A percentile compares a stretch with the other conserved stretches of the same genome.
These are phyloP conservation scores for Solanum arcanum DNA, from an alignment of 257 asterid genomes.

Conservation along the genomic window DNA sequence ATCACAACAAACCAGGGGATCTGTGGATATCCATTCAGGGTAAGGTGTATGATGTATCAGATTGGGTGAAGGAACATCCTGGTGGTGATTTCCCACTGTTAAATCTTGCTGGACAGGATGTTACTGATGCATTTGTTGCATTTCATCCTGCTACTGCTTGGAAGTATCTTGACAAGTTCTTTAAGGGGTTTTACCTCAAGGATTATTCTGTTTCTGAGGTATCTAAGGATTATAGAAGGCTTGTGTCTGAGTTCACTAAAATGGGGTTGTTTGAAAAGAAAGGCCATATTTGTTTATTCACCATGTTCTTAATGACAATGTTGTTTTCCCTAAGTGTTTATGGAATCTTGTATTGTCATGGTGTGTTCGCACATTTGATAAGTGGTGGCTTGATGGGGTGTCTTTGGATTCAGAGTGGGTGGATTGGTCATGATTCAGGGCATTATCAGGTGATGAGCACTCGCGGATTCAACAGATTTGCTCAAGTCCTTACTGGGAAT, in stretches of 20 bases:
- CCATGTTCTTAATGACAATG: conserved; percentile 19
- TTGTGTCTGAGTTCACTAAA: conserved; percentile 51
- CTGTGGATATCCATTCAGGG: conserved; percentile 95
- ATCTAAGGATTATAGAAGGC: conserved; percentile 67
- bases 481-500: conserved; percentile 54
- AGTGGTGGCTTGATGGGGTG: conserved; percentile 65
- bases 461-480: conserved; percentile 28
- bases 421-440: conserved; percentile 93
- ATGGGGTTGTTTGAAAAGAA: conserved; percentile 58
- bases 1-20: conserved; percentile 68
- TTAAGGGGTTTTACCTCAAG: conserved; percentile 41
- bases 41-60: conserved; percentile 68
- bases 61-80: conserved; percentile 69
- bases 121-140: conserved; percentile 85
- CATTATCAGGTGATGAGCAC: conserved; percentile 59
- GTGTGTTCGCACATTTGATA: conserved; percentile 35
- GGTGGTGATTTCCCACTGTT: conserved; percentile 75
- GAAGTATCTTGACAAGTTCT: conserved; percentile 44
- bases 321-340: conserved; percentile 38
- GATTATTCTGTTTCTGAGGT: conserved; percentile 56
- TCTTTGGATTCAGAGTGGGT: conserved; percentile 91
- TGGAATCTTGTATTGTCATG: conserved; percentile 51
- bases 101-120: conserved; percentile 80
- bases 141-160: conserved; percentile 68
- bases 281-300: conserved; percentile 34